Conservation (phyloP, 2,329 filamentous ascomycete species). For the Xylariaceae sp. region DNA sequence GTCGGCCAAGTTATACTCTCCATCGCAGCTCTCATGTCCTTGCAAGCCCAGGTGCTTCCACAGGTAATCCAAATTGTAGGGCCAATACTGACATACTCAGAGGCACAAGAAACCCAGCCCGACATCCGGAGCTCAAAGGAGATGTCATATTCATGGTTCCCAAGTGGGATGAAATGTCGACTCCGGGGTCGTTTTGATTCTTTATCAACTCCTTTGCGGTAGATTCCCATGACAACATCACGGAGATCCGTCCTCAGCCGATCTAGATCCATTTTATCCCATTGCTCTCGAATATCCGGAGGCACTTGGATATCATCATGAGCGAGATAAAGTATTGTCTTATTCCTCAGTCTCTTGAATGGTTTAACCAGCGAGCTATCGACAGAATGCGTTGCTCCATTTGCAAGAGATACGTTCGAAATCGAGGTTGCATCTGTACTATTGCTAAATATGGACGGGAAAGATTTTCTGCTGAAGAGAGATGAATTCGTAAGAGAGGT, state of each 20-base stretch:
- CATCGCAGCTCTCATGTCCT: conserved; percentile 9
- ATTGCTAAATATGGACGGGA: conserved; percentile 6
- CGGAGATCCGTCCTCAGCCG: conserved; percentile 10
- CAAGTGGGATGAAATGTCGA: background rate
- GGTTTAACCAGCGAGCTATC: conserved; percentile 1
- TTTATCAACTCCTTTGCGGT: conserved; percentile 10
- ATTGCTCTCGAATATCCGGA: conserved; percentile 6
- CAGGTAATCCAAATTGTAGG: conserved; percentile 10
- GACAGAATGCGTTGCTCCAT: conserved; percentile 2
- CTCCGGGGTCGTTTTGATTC: conserved; percentile 4
- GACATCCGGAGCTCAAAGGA: conserved; percentile 12
- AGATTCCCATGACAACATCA: conserved; percentile 9
- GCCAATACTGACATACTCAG: conserved; percentile 3
- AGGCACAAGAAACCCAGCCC: conserved; percentile 3
- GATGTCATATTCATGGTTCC: conserved; percentile 9
- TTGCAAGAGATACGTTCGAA: background rate
- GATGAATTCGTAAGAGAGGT: conserved; percentile 8
- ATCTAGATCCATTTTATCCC: conserved; percentile 7
- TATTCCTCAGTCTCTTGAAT: conserved; percentile 9
- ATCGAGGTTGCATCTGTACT: conserved; percentile 9
- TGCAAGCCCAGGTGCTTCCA: conserved; percentile 12
- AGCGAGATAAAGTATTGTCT: conserved; percentile 6
- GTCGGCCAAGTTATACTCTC: conserved; percentile 9
- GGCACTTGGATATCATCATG: conserved; percentile 9
- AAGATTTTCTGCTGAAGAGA: conserved; percentile 10